Evolutionary conservation across 2,329 filamentous ascomycete genomes (phyloP).

Genomic region (Uncinocarpus reesii): DNA sequence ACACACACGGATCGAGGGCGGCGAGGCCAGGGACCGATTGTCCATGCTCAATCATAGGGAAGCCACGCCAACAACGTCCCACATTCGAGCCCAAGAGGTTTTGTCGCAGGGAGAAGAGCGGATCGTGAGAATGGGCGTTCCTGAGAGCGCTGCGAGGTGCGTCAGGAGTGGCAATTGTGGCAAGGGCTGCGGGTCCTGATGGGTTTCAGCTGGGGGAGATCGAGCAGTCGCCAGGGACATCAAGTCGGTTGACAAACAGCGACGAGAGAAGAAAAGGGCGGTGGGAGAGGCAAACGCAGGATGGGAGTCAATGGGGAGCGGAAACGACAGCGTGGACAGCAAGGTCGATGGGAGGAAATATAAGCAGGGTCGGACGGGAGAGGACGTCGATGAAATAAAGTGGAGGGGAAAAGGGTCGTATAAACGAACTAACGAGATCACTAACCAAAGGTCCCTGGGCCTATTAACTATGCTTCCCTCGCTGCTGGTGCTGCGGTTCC

Average conservation of each 20-base stretch:
- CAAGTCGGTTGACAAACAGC: conserved; percentile 4
- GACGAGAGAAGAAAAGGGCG: neutral
- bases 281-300: neutral
- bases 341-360: conserved; percentile 5
- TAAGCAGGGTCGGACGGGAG: conserved; percentile 13
- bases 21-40: conserved; percentile 30
- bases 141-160: neutral
- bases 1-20: conserved; percentile 35
- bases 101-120: conserved; percentile 8
- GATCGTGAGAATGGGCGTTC: neutral
- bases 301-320: neutral
- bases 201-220: conserved; percentile 16
- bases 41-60: conserved; percentile 35
- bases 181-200: conserved; percentile 11
- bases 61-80: conserved; percentile 19
- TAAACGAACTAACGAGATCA: neutral
- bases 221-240: conserved; percentile 14
- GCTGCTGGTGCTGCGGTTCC: no score
- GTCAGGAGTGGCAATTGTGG: conserved; percentile 16
- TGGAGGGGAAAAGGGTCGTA: conserved; percentile 5
- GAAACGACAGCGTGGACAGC: conserved; percentile 2
- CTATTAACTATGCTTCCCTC: no score
- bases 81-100: conserved; percentile 2
- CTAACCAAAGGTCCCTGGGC: neutral
- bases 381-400: conserved; percentile 8